Base-by-base conservation (phyloP, 1,139 yeast species). In the Suhomyces atakaporum region DNA sequence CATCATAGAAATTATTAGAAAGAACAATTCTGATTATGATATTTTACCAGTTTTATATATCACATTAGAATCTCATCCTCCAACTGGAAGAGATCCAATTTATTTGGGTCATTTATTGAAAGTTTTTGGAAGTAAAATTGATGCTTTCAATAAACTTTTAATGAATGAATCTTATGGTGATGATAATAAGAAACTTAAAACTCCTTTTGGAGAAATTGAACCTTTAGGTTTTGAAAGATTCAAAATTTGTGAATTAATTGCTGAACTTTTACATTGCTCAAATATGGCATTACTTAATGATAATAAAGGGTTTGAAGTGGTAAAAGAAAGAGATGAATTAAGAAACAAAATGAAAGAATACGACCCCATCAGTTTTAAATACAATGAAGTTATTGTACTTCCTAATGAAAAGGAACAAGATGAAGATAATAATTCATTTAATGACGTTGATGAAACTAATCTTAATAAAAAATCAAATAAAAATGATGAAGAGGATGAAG, bases 181-280 rank as follows among this genome's bases (percentile, higher is more conserved):
- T 13, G 51, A 49, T 39, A 24, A 40, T 41, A 36, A 44, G 40
- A 56, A 49, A 38, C 60, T 88, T 45, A 73, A 77, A 43, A 87
- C 96, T 4, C 70, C 73, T 2, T 66, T 68, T 49, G 77, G 77
- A 5, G 72, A 66, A 43, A 71, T 71, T 32, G 95, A 87, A 61
- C 98, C 98, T 1, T 68, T 92, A 26, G 98, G 98, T 0, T 90
- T 90, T 62, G 97, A 92, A 64, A 73, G 97, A 49, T 92, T 94
- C 63, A 87, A 90, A 58, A 85, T 92, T 34, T 92, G 97, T 58
- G 98, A 94, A 63, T 72, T 92, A 46, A 80, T 92, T 45, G 98
- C 98, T 0, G 99, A 92, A 59, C 72, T 92, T 35, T 73, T 92
- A 40, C 99, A 92, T 62, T 92, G 99, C 56, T 88, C 97, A 16